Evolutionary conservation across 2,329 filamentous ascomycete genomes (phyloP).

Genomic region (Leptodontidium sp.): DNA sequence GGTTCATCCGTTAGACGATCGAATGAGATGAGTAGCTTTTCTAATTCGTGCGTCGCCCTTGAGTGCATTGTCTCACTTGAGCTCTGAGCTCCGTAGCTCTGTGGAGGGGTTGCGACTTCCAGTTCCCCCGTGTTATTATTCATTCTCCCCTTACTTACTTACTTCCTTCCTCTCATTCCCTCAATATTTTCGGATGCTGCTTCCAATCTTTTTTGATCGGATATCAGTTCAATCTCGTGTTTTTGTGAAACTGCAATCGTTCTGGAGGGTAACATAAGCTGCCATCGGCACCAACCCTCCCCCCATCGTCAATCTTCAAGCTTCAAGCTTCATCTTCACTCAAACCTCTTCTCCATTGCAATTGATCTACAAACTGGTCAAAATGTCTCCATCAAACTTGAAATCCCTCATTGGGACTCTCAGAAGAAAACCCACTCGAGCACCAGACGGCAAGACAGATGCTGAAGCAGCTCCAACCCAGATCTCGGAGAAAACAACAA

Average conservation of each 20-base stretch:
- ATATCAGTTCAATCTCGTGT: neutral
- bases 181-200: neutral
- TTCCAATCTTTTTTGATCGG: neutral
- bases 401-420: slow-evolving; percentile 55
- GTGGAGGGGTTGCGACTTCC: slow-evolving; percentile 2
- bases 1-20: neutral
- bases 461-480: slow-evolving; percentile 46
- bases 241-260: too few species aligned
- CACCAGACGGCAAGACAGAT: slow-evolving; percentile 56
- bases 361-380: neutral
- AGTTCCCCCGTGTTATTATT: neutral
- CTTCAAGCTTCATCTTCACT: slow-evolving; percentile 19
- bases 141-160: slow-evolving; percentile 8
- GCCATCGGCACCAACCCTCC: too few species aligned
- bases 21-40: neutral
- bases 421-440: slow-evolving; percentile 54
- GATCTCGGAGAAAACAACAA: slow-evolving; percentile 50
- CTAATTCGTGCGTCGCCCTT: neutral
- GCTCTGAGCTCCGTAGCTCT: neutral
- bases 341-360: neutral
- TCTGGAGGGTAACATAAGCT: neutral
- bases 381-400: slow-evolving; percentile 47
- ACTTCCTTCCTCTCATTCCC: neutral
- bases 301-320: too few species aligned
- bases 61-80: slow-evolving; percentile 7